Evolutionary conservation across 2,329 filamentous ascomycete species (phyloP), one percentile per base, ranked within the genome.

Genomic region (Hirsutella rhossiliensis): DNA sequence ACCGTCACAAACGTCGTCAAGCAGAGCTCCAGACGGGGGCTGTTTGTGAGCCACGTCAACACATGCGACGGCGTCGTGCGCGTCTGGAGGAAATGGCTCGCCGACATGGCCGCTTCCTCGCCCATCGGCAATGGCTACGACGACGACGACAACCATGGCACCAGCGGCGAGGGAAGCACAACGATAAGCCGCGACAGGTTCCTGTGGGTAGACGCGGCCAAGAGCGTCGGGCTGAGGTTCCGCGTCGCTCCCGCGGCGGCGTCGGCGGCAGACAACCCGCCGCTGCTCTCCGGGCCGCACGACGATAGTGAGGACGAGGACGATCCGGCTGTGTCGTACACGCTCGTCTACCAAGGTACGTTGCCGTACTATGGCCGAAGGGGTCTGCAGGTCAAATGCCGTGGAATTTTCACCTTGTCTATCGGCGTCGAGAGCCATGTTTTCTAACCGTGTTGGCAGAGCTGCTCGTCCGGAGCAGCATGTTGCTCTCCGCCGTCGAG

Each of bases 1-100:
- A 74, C 78, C 5, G 68, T 77, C 20, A 76, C 76, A 8, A 85
- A 80, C 54, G 62, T 94, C 32, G 80, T 87, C 47, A 81, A 81
- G 56, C 66, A 78, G 28, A 76, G 79, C 1, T 73, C 78, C 1
- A 70, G 69, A 27, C 71, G 68, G 19, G 80, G 78, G 4, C 58
- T 84, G 1, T 81, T 87, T 50, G 64, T 76, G 43, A 80, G 73
- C 54, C 77, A 79, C 48, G 72, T 82, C 42, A 79, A 77, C 37
- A 66, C 90, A 34, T 74, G 77, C 43, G 80, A 88, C 45, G 71
- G 80, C 1, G 73, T 87, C 5, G 66, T 87, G 34, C 72, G 85
- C 27, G 69, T 92, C 1, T 89, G 79, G 72, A 73, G 84, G 43
- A 67, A 80, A 15, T 92, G 86, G 85, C 65, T 92, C 31, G 68